Percentiles rank a stretch among this genome's conserved stretches.
Evolutionary conservation across 495 filamentous ascomycete genomes (phyloP).

Genomic region (Apodospora peruviana): DNA sequence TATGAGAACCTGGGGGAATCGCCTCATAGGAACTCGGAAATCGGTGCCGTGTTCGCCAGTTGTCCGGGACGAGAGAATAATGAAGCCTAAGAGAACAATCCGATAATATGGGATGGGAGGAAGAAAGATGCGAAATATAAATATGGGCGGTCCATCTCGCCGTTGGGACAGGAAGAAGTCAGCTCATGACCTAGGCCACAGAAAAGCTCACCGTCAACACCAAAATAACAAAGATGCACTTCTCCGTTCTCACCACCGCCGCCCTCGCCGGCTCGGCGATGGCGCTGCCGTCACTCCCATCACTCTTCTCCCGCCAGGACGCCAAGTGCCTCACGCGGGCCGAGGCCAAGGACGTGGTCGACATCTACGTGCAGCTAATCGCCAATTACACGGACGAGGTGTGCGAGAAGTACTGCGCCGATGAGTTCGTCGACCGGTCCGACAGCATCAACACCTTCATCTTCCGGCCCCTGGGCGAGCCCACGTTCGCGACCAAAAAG

Average conservation of each 20-base stretch:
- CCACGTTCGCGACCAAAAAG: constrained; percentile 30
- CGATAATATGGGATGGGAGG: background rate
- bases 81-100: background rate
- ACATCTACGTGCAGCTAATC: constrained; percentile 26
- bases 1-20: constrained; percentile 8
- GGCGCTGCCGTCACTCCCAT: constrained; percentile 15
- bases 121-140: constrained; percentile 7
- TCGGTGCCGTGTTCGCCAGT: background rate
- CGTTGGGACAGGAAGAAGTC: constrained; percentile 1
- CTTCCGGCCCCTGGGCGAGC: constrained; percentile 24
- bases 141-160: background rate
- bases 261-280: constrained; percentile 22
- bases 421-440: constrained; percentile 27
- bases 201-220: background rate
- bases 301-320: constrained; percentile 5
- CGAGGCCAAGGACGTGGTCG: constrained; percentile 25
- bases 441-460: constrained; percentile 38
- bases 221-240: constrained; percentile 17
- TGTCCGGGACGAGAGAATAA: background rate
- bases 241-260: constrained; percentile 19
- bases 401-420: constrained; percentile 31
- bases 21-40: background rate
- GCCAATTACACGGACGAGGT: constrained; percentile 28
- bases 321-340: constrained; percentile 19
- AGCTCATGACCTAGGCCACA: background rate